These are phyloP conservation scores for Nannochloropsis oceanica DNA, from an alignment of 108 stramenopile genomes.

Conservation along the genomic window DNA sequence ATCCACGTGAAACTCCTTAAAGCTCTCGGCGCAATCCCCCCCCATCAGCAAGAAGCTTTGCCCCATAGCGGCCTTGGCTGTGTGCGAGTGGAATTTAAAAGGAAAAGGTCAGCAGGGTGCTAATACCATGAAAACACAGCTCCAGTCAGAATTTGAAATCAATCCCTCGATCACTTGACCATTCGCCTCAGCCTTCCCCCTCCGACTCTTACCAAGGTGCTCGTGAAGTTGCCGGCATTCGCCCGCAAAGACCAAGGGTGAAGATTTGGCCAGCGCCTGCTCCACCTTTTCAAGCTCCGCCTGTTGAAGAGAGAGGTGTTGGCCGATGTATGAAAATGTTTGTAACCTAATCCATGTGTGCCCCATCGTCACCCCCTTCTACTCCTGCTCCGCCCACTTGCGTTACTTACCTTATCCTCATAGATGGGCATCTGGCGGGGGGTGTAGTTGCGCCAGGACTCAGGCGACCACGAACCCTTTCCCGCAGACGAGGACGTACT, in stretches of 20 bases:
- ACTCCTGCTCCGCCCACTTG: too few species aligned
- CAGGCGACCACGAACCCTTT: background rate
- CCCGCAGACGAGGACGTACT: background rate
- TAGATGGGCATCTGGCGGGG: background rate
- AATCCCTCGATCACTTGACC: too few species aligned
- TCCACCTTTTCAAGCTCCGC: background rate
- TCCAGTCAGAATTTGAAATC: too few species aligned
- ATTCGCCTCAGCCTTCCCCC: too few species aligned
- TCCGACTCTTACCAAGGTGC: background rate
- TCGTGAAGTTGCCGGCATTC: background rate
- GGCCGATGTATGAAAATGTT: too few species aligned
- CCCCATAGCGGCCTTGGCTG: slow-evolving; percentile 65
- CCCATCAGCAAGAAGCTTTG: slow-evolving; percentile 96
- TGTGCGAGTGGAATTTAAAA: background rate
- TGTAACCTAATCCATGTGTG: too few species aligned
- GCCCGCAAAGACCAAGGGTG: background rate
- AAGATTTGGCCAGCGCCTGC: background rate
- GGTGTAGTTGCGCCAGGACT: background rate
- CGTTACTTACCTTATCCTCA: background rate
- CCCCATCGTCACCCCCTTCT: too few species aligned
- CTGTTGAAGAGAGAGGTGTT: background rate
- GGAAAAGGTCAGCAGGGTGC: too few species aligned
- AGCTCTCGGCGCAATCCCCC: slow-evolving; percentile 78
- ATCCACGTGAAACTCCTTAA: slow-evolving; percentile 18
- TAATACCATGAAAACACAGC: too few species aligned